phyloP scores from a whole-genome alignment of 768 basidiomycete species.

The Agaricus blazei region DNA sequence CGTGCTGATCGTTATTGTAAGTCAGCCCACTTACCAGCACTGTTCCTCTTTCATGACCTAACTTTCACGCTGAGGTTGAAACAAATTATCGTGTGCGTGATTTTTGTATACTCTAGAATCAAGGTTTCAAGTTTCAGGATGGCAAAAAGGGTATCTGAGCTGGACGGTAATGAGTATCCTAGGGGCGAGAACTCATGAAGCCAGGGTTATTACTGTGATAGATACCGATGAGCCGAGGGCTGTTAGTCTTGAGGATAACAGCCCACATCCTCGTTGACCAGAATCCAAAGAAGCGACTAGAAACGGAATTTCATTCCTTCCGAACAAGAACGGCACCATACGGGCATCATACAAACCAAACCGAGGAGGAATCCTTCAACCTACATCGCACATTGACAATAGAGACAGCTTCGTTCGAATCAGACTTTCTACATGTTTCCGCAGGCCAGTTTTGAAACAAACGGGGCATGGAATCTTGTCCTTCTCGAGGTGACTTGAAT shows the following conservation, averaged over 20 bases:
- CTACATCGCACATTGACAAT: not conserved
- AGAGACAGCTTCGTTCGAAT: not conserved
- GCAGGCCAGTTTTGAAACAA: not conserved
- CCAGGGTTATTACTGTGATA: constrained; percentile 1
- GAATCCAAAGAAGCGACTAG: not conserved
- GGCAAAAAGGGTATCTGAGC: not conserved
- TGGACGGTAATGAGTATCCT: not conserved
- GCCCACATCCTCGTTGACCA: not conserved
- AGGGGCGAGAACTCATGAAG: not conserved
- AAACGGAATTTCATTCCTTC: not conserved
- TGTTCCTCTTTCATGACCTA: not conserved
- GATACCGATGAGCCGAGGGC: not conserved
- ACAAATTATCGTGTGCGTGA: not conserved
- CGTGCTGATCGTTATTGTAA: not conserved
- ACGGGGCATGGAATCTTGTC: not conserved
- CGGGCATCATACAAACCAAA: not conserved
- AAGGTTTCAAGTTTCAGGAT: constrained; percentile 8
- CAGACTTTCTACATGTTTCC: not conserved
- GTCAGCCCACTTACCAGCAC: too few species aligned
- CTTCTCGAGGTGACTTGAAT: not conserved
- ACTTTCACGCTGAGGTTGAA: constrained; percentile 9
- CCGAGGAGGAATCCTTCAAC: not conserved
- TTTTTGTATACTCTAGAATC: not conserved
- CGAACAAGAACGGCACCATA: not conserved
- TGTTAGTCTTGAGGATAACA: constrained; percentile 6